Conservation (phyloP, 2,329 filamentous ascomycete species). For the Mycogone perniciosa region DNA sequence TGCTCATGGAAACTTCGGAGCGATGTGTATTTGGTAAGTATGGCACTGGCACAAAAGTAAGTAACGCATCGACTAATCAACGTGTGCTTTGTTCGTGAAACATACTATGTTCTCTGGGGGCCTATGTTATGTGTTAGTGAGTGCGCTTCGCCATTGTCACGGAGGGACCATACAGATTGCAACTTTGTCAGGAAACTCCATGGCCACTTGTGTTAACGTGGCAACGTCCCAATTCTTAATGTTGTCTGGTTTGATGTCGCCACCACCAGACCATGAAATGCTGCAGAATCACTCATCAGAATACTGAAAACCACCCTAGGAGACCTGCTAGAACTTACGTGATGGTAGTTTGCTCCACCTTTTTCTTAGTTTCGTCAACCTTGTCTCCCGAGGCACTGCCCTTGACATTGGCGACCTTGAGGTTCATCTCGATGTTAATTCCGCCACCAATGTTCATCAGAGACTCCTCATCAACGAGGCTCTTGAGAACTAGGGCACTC, state of each 20-base stretch:
- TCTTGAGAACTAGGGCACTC: constrained; percentile 1
- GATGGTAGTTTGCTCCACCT: no score
- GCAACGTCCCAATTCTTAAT: not conserved
- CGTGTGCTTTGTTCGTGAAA: not conserved
- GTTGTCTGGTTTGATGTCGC: constrained; percentile 2
- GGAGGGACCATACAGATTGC: not conserved
- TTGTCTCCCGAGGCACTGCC: not conserved
- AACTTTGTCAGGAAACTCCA: not conserved
- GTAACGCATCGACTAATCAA: not conserved
- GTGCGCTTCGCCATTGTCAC: no score
- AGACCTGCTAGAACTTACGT: no score
- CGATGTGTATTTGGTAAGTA: not conserved
- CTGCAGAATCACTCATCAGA: constrained; percentile 1
- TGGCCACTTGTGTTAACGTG: not conserved
- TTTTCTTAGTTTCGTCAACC: no score
- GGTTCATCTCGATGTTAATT: not conserved
- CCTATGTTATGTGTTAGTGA: no score
- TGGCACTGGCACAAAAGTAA: not conserved
- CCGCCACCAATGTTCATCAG: not conserved
- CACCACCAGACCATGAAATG: constrained; percentile 10
- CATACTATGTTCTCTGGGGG: not conserved
- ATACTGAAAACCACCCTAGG: no score
- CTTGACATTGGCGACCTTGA: not conserved
- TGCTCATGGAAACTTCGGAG: not conserved
- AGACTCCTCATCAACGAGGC: not conserved